Evolutionary conservation across 257 asterid genomes (phyloP).

Genomic region (Cruciata laevipes): DNA sequence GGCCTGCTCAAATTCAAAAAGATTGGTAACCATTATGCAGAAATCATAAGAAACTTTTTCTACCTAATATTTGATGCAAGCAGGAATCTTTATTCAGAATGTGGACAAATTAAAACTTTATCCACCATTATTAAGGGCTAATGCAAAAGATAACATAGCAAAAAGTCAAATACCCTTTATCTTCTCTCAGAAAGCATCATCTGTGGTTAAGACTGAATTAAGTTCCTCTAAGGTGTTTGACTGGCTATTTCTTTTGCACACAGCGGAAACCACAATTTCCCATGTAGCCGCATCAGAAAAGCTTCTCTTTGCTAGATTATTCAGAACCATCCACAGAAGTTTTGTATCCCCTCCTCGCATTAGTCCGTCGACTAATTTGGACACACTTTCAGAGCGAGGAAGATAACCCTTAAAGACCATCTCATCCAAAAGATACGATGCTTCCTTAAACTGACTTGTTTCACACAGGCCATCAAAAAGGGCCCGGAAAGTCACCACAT

Average conservation of each 20-base stretch:
- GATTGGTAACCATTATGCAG: background rate
- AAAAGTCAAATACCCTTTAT: background rate
- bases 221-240: slow-evolving; percentile 31
- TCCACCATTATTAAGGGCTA: background rate
- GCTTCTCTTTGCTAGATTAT: slow-evolving; percentile 39
- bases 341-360: slow-evolving; percentile 29
- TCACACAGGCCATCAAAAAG: slow-evolving; percentile 61
- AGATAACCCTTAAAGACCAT: slow-evolving; percentile 56
- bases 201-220: slow-evolving; percentile 21
- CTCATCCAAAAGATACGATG: slow-evolving; percentile 60
- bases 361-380: slow-evolving; percentile 31
- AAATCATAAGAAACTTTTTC: background rate
- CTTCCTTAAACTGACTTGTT: slow-evolving; percentile 43
- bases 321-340: slow-evolving; percentile 28
- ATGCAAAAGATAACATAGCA: background rate
- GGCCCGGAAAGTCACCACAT: slow-evolving; percentile 55
- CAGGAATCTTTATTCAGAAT: slow-evolving; percentile 1
- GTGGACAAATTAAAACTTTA: slow-evolving; percentile 7
- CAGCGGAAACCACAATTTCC: slow-evolving; percentile 38
- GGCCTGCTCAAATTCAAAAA: background rate
- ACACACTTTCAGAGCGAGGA: slow-evolving; percentile 36
- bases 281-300: slow-evolving; percentile 45
- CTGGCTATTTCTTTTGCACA: slow-evolving; percentile 23
- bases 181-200: background rate
- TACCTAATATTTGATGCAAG: background rate